phyloP scores from a whole-genome alignment of 768 basidiomycete species.

The Pilatotrama ljubarskyi region DNA sequence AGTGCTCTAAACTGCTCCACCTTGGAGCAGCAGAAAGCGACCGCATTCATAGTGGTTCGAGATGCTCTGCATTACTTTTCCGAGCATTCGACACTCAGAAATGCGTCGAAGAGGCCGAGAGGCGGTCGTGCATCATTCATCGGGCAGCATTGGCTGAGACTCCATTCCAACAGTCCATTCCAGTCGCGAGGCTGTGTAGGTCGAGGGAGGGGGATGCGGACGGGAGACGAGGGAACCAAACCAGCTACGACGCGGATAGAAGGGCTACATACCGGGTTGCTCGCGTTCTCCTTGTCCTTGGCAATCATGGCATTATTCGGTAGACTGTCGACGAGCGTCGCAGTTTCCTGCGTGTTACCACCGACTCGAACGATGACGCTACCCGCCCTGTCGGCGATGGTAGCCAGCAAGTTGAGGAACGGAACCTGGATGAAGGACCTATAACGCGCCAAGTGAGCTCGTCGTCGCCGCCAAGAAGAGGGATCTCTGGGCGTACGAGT shows the following conservation, averaged over 20 bases:
- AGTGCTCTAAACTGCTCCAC: constrained; percentile 31
- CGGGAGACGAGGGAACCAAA: not conserved
- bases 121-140: not conserved
- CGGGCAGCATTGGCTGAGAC: too few species aligned
- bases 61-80: not conserved
- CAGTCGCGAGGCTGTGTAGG: not conserved
- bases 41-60: constrained; percentile 13
- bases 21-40: not conserved
- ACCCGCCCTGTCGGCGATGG: constrained; percentile 46
- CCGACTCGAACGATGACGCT: constrained; percentile 42
- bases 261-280: constrained; percentile 33
- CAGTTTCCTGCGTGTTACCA: constrained; percentile 54
- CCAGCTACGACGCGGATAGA: not conserved
- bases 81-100: constrained; percentile 27
- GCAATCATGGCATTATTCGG: constrained; percentile 49
- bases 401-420: constrained; percentile 52
- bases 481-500: constrained; percentile 39
- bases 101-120: constrained; percentile 13
- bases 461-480: constrained; percentile 38
- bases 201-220: not conserved
- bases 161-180: too few species aligned
- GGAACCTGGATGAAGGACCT: constrained; percentile 50
- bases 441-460: constrained; percentile 11
- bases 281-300: constrained; percentile 44
- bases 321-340: constrained; percentile 48